Percentiles rank a stretch among this genome's conserved stretches.
phyloP scores from a whole-genome alignment of 2,329 filamentous ascomycete genomes.

The Bimuria novae-zelandiae region DNA sequence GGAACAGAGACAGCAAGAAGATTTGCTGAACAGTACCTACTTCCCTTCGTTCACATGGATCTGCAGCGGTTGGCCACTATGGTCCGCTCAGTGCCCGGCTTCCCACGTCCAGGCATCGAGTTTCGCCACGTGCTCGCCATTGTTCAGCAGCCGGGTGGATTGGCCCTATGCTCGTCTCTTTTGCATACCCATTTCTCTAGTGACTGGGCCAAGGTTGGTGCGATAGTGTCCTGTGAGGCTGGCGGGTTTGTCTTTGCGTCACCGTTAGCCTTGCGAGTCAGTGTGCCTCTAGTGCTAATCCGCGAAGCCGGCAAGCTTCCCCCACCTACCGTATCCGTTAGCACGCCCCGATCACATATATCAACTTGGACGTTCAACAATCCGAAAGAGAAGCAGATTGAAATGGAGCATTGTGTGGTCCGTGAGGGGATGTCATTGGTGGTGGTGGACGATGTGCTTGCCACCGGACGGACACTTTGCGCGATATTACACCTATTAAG shows the following conservation, averaged over 20 bases:
- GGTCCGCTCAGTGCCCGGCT: conserved; percentile 56
- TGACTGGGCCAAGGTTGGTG: conserved; percentile 54
- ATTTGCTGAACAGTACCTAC: conserved; percentile 52
- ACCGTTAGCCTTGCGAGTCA: conserved; percentile 50
- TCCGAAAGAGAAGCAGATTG: conserved; percentile 48
- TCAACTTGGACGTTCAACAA: conserved; percentile 48
- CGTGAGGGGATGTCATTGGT: conserved; percentile 51
- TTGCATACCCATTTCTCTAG: conserved; percentile 53
- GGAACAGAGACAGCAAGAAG: conserved; percentile 46
- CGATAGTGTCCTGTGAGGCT: conserved; percentile 59
- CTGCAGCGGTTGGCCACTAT: conserved; percentile 55
- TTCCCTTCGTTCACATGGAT: conserved; percentile 55
- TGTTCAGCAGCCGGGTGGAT: conserved; percentile 55
- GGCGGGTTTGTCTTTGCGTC: conserved; percentile 63
- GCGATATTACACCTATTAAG: conserved; percentile 57
- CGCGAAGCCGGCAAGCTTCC: conserved; percentile 64
- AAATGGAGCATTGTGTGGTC: conserved; percentile 55
- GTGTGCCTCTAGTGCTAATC: conserved; percentile 55
- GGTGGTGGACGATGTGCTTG: conserved; percentile 65
- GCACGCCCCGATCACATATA: conserved; percentile 58
- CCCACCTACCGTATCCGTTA: conserved; percentile 57
- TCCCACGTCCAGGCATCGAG: conserved; percentile 56
- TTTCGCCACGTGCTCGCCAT: conserved; percentile 66
- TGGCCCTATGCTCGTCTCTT: conserved; percentile 58
- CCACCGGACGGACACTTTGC: conserved; percentile 60